These are phyloP conservation scores for Centaurea solstitialis DNA, from an alignment of 129 eudicot genomes.

Conservation along the genomic window DNA sequence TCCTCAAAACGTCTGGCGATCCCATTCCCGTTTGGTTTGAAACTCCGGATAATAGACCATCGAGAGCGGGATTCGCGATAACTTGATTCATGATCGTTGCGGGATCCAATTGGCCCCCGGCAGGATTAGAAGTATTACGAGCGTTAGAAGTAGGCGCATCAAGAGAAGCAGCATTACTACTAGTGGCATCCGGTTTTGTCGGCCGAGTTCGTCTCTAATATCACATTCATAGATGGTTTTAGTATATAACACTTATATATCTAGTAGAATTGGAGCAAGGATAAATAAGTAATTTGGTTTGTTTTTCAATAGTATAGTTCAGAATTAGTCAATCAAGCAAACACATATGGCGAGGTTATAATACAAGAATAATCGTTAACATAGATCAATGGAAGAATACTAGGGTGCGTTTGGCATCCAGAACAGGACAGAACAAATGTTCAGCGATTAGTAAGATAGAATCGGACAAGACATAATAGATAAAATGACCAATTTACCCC, in stretches of 20 bases:
- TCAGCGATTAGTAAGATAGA: no score
- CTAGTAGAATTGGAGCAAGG: not conserved
- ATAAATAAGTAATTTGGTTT: not conserved
- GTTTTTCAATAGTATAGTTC: not conserved
- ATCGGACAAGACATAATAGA: no score
- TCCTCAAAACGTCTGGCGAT: conserved; percentile 78
- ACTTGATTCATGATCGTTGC: conserved; percentile 66
- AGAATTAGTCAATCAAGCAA: not conserved
- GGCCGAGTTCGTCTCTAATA: conserved; percentile 59
- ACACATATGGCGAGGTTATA: not conserved
- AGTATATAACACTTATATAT: not conserved
- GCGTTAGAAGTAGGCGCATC: conserved; percentile 26
- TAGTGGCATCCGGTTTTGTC: conserved; percentile 36
- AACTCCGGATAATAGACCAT: conserved; percentile 81
- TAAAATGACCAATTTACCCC: no score
- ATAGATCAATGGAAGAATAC: not conserved
- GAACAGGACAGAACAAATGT: no score
- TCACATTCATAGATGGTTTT: conserved; percentile 11
- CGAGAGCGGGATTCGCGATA: conserved; percentile 71
- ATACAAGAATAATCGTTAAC: not conserved
- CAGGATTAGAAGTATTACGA: conserved; percentile 25
- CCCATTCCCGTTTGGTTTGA: conserved; percentile 91
- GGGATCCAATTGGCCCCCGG: conserved; percentile 51
- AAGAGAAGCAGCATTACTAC: conserved; percentile 31
- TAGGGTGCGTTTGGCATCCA: no score